phyloP scores from a whole-genome alignment of 495 filamentous ascomycete genomes.

The Achaetomiella virescens region DNA sequence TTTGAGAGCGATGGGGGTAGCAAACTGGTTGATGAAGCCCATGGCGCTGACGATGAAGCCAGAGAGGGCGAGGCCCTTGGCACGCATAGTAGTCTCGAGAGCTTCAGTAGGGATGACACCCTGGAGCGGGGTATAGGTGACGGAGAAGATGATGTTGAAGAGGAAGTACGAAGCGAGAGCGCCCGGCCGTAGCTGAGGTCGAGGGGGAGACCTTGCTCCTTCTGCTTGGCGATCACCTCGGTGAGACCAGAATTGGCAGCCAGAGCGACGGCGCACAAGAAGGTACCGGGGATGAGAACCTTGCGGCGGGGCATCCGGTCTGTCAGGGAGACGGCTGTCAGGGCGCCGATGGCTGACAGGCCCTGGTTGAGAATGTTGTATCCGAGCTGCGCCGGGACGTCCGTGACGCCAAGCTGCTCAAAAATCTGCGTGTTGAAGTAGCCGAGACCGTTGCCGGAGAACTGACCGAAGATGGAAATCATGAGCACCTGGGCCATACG shows the following conservation, averaged over 20 bases:
- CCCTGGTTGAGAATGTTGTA: constrained; percentile 44
- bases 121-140: constrained; percentile 55
- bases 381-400: constrained; percentile 33
- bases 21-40: constrained; percentile 48
- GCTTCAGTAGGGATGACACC: constrained; percentile 54
- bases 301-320: constrained; percentile 42
- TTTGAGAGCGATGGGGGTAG: constrained; percentile 41
- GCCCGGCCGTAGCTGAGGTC: constrained; percentile 31
- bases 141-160: constrained; percentile 56
- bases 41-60: constrained; percentile 39
- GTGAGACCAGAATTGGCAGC: constrained; percentile 44
- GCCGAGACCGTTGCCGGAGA: constrained; percentile 44
- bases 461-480: constrained; percentile 51
- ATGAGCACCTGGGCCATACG: constrained; percentile 43
- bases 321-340: constrained; percentile 37
- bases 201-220: not conserved
- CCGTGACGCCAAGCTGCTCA: constrained; percentile 26
- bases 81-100: constrained; percentile 45
- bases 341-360: constrained; percentile 40
- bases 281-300: constrained; percentile 38
- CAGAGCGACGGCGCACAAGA: constrained; percentile 45
- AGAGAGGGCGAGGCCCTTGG: constrained; percentile 46
- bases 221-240: constrained; percentile 34
- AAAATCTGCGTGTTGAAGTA: constrained; percentile 38
- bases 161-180: constrained; percentile 48